Evolutionary conservation across 1,284 basidiomycete genomes (phyloP).

Genomic region (Xerocomus amazonicus): DNA sequence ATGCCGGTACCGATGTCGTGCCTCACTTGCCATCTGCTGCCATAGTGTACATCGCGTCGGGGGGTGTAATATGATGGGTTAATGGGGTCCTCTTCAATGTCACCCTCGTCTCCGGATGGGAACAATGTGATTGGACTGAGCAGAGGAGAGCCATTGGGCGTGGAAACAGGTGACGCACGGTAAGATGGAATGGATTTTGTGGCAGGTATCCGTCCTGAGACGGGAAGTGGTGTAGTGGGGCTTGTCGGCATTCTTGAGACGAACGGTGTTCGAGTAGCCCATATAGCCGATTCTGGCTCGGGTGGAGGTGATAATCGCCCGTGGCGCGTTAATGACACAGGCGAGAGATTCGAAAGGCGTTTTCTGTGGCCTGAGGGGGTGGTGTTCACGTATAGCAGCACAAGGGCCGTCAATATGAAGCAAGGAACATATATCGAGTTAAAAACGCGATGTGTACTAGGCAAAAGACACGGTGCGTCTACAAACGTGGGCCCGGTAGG

Average conservation of each 20-base stretch:
- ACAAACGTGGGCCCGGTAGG: slow-evolving; percentile 21
- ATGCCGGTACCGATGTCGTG: neutral
- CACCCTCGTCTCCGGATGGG: slow-evolving; percentile 30
- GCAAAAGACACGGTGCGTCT: slow-evolving; percentile 65
- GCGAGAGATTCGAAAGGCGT: slow-evolving; percentile 20
- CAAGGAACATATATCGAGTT: slow-evolving; percentile 49
- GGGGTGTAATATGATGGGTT: slow-evolving; percentile 32
- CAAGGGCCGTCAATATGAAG: slow-evolving; percentile 24
- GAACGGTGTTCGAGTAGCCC: slow-evolving; percentile 27
- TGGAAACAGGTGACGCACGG: slow-evolving; percentile 25
- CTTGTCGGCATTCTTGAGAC: slow-evolving; percentile 18
- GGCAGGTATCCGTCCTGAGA: slow-evolving; percentile 19
- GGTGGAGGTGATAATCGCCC: slow-evolving; percentile 10
- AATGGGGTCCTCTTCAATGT: slow-evolving; percentile 20
- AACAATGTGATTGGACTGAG: slow-evolving; percentile 34
- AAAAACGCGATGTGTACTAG: slow-evolving; percentile 65
- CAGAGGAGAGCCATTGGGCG: slow-evolving; percentile 28
- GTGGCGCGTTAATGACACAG: slow-evolving; percentile 13
- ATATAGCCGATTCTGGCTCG: slow-evolving; percentile 34
- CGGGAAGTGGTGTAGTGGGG: slow-evolving; percentile 23
- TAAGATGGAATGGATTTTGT: slow-evolving; percentile 21
- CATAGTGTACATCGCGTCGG: slow-evolving; percentile 47
- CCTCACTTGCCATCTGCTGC: slow-evolving; percentile 14
- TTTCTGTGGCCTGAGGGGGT: slow-evolving; percentile 16
- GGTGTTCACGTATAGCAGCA: slow-evolving; percentile 29